A percentile compares a stretch with the other conserved stretches of the same genome.
These are phyloP conservation scores for Hortiboletus campestris DNA, from an alignment of 768 basidiomycete species.

Conservation along the genomic window DNA sequence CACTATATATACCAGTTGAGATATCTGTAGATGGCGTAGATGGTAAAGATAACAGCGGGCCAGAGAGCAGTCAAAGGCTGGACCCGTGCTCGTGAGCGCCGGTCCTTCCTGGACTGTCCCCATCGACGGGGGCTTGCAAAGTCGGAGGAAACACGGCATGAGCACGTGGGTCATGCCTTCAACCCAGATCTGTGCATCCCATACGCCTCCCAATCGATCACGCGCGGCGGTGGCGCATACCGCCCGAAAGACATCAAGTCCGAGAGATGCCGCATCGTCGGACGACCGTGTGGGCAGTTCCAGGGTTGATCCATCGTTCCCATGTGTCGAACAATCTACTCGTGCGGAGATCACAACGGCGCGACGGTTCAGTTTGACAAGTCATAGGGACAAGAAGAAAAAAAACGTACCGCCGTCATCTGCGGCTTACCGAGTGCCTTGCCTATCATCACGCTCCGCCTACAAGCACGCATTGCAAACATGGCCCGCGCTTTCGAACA, in stretches of 20 bases:
- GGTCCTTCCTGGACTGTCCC: background rate
- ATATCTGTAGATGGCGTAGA: constrained; percentile 3
- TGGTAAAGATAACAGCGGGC: background rate
- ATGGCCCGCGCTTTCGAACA: constrained; percentile 92
- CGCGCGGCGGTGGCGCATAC: constrained; percentile 9
- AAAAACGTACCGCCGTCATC: constrained; percentile 66
- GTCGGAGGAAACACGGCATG: background rate
- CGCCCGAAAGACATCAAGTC: constrained; percentile 43
- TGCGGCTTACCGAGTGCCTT: constrained; percentile 72
- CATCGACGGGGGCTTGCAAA: too few relatives aligned
- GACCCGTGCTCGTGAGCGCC: background rate
- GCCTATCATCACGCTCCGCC: constrained; percentile 96
- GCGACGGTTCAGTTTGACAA: background rate
- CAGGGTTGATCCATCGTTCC: constrained; percentile 83
- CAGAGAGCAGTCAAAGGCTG: background rate
- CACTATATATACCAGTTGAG: constrained; percentile 7
- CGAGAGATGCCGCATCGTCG: constrained; percentile 75
- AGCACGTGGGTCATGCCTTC: background rate
- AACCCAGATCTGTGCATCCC: constrained; percentile 3
- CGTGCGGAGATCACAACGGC: background rate
- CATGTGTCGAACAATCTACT: constrained; percentile 75
- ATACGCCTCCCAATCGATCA: constrained; percentile 39
- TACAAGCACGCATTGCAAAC: constrained; percentile 95
- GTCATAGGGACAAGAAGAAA: background rate
- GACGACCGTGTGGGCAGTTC: constrained; percentile 86